phyloP scores from a whole-genome alignment of 192 early-diverging fungal genomes.

The Polychytrium aggregatum region DNA sequence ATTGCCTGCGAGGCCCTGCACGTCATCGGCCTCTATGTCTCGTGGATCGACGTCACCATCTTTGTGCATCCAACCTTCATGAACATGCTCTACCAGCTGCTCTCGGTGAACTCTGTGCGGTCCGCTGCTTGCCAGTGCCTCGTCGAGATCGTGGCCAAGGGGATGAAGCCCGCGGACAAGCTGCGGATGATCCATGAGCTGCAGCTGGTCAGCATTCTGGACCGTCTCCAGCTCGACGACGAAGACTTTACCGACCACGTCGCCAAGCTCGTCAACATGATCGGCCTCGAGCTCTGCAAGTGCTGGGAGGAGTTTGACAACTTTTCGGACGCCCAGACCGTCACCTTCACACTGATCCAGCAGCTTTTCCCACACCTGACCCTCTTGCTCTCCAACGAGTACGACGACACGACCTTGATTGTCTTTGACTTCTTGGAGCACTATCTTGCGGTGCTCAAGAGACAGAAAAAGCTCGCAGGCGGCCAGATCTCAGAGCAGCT shows the following conservation, averaged over 20 bases:
- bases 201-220: slow-evolving; percentile 39
- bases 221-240: slow-evolving; percentile 25
- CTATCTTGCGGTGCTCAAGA: slow-evolving; percentile 55
- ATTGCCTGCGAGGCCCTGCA: slow-evolving; percentile 57
- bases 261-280: slow-evolving; percentile 57
- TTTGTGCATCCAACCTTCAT: slow-evolving; percentile 78
- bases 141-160: slow-evolving; percentile 76
- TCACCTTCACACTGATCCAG: slow-evolving; percentile 57
- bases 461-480: slow-evolving; percentile 2
- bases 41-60: slow-evolving; percentile 90
- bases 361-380: slow-evolving; percentile 66
- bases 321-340: slow-evolving; percentile 27
- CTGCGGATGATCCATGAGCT: slow-evolving; percentile 71
- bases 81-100: slow-evolving; percentile 58
- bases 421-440: slow-evolving; percentile 69
- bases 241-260: slow-evolving; percentile 56
- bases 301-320: slow-evolving; percentile 39
- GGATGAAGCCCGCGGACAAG: slow-evolving; percentile 87
- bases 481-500: background rate
- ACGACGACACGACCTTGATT: slow-evolving; percentile 67
- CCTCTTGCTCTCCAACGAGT: slow-evolving; percentile 68
- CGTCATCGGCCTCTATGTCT: slow-evolving; percentile 76
- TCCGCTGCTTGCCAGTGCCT: slow-evolving; percentile 73
- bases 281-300: slow-evolving; percentile 63
- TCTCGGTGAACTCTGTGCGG: slow-evolving; percentile 42